Evolutionary conservation across 83 land plant genomes (phyloP), one percentile per base, ranked within the genome.

Genomic region (Thuja plicata): DNA sequence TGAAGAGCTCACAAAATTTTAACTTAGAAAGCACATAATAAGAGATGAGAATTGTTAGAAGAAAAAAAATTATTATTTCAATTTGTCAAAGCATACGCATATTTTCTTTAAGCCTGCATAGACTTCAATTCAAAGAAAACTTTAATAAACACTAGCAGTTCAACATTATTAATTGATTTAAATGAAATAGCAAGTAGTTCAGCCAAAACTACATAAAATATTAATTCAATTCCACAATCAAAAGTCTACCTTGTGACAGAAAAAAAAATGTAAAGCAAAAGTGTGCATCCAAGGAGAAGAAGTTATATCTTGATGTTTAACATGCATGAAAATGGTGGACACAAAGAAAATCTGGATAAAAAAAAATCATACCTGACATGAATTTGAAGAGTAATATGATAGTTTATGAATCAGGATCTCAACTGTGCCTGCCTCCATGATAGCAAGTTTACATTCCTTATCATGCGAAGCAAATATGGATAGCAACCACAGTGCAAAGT

Each of bases 391-490:
- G 78, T 88, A 89, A 79, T 86, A 90, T 81, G 92, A 89, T 82
- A 95, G 89, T 88, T 92, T 94, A 32, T 93, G 92, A 71, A 89
- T 89, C 6, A 95, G 90, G 45, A 89, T 92, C 60, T 95, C 96
- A 70, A 96, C 19, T 70, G 92, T 94, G 71, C 97, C 97, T 89
- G 95, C 95, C 90, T 96, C 96, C 97, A 96, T 89, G 17, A 94
- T 90, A 27, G 88, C 86, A 77, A 90, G 3, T 70, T 88, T 94
- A 82, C 78, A 91, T 78, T 88, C 87, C 21, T 73, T 40, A 81
- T 88, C 89, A 87, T 74, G 91, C 3, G 95, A 94, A 90, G 92
- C 90, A 55, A 96, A 89, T 70, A 94, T 46, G 21, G 92, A 91
- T 4, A 96, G 87, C 92, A 96, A 89, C 97, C 96, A 96, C 89